Conservation (phyloP, 2,329 filamentous ascomycete species). For the Cadophora sp. region DNA sequence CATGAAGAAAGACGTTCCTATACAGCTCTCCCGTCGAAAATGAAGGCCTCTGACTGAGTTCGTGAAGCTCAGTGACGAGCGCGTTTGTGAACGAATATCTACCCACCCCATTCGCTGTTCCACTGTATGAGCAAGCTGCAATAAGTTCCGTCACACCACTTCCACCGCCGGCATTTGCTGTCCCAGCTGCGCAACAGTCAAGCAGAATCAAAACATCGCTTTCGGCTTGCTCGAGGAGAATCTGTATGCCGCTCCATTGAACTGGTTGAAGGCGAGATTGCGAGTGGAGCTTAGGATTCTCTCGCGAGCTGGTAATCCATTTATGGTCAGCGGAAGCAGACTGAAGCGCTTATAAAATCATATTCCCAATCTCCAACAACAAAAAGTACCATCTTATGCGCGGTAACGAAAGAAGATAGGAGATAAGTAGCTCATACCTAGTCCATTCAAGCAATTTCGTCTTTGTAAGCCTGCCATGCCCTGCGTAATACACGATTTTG, state of each 20-base stretch:
- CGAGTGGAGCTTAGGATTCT: neutral
- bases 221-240: slow-evolving; percentile 60
- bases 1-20: slow-evolving; percentile 19
- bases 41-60: slow-evolving; percentile 12
- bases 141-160: slow-evolving; percentile 45
- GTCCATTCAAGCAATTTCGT: slow-evolving; percentile 68
- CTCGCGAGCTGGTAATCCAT: too few relatives aligned
- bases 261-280: slow-evolving; percentile 17
- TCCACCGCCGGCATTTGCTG: slow-evolving; percentile 23
- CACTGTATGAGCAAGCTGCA: slow-evolving; percentile 59
- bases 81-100: slow-evolving; percentile 28
- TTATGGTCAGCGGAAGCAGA: too few relatives aligned
- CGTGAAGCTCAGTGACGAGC: slow-evolving; percentile 12
- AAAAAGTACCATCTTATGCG: too few relatives aligned
- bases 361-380: too few relatives aligned
- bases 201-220: slow-evolving; percentile 66
- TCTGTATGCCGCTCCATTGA: slow-evolving; percentile 42
- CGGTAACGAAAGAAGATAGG: too few relatives aligned
- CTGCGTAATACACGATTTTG: slow-evolving; percentile 67
- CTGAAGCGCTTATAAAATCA: too few relatives aligned
- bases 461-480: slow-evolving; percentile 59
- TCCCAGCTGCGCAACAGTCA: slow-evolving; percentile 59
- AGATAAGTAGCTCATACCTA: slow-evolving; percentile 50
- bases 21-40: slow-evolving; percentile 23
- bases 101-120: slow-evolving; percentile 51